Percentiles rank a stretch among this genome's conserved stretches.
Evolutionary conservation across 2,329 filamentous ascomycete species (phyloP).

Genomic region (Fusarium fujikuroi): DNA sequence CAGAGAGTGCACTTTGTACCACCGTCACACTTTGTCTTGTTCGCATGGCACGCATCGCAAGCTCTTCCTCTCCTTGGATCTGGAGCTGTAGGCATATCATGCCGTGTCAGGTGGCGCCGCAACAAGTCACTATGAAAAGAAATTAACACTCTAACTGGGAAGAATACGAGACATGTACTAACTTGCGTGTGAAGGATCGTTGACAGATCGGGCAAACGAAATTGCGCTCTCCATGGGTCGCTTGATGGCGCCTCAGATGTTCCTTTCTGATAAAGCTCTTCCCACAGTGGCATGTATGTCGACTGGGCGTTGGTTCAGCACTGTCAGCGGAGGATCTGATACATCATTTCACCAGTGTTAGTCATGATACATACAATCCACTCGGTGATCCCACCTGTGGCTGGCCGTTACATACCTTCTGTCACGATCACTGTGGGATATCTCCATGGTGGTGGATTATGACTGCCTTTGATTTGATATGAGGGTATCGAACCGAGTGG

Average conservation of each 20-base stretch:
- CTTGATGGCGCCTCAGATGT: conserved; percentile 53
- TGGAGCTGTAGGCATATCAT: conserved; percentile 46
- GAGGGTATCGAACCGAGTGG: conserved; percentile 30
- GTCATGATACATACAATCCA: not conserved
- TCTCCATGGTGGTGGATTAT: conserved; percentile 30
- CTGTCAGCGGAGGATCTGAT: conserved; percentile 28
- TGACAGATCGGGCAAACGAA: conserved; percentile 52
- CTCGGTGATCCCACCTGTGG: conserved; percentile 28
- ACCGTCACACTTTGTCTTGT: conserved; percentile 58
- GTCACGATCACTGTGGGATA: conserved; percentile 37
- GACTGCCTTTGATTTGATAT: conserved; percentile 6
- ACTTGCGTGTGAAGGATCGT: conserved; percentile 54
- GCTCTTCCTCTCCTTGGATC: conserved; percentile 52
- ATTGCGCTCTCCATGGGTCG: conserved; percentile 50
- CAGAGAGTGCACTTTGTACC: conserved; percentile 54
- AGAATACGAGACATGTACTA: conserved; percentile 24
- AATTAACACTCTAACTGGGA: not conserved
- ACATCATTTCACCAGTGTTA: not conserved
- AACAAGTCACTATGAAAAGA: conserved; percentile 49
- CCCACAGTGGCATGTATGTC: conserved; percentile 54
- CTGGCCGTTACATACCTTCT: conserved; percentile 4
- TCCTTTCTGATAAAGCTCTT: conserved; percentile 55
- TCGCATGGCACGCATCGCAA: conserved; percentile 57
- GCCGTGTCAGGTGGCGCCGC: conserved; percentile 51
- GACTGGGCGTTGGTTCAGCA: conserved; percentile 20